Percentiles rank a stretch among this genome's conserved stretches.
These are phyloP conservation scores for Oenanthe javanica DNA, from an alignment of 140 eudicot genomes.

Conservation along the genomic window DNA sequence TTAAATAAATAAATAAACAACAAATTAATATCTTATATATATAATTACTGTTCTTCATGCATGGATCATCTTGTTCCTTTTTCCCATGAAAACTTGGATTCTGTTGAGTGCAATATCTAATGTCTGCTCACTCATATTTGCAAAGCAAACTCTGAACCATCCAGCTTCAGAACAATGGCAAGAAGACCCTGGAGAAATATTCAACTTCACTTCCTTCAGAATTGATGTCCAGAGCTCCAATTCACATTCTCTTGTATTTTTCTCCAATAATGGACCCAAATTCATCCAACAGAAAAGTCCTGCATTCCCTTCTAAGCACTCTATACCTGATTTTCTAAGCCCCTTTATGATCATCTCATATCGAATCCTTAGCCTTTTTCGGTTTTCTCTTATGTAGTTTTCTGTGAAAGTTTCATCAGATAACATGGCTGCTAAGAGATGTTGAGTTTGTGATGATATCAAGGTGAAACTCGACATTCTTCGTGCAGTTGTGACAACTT, in stretches of 20 bases:
- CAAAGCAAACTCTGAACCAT: slow-evolving; percentile 95
- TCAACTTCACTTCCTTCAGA: slow-evolving; percentile 55
- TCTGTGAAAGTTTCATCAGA: slow-evolving; percentile 55
- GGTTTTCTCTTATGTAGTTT: slow-evolving; percentile 62
- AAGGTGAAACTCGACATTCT: slow-evolving; percentile 92
- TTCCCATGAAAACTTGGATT: slow-evolving; percentile 49
- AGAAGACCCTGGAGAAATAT: slow-evolving; percentile 84
- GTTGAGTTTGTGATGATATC: slow-evolving; percentile 89
- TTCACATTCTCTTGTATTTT: slow-evolving; percentile 43
- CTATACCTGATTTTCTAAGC: slow-evolving; percentile 54
- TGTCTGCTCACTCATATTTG: slow-evolving; percentile 87
- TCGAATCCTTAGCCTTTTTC: slow-evolving; percentile 60
- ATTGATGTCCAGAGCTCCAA: slow-evolving; percentile 56
- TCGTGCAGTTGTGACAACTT: slow-evolving; percentile 82
- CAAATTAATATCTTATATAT: background rate
- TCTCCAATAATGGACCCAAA: slow-evolving; percentile 50
- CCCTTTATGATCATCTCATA: slow-evolving; percentile 66
- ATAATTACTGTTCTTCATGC: background rate
- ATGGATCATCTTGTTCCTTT: slow-evolving; percentile 19
- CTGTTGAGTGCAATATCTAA: slow-evolving; percentile 64
- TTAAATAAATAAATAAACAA: background rate
- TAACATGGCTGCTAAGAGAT: slow-evolving; percentile 70
- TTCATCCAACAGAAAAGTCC: slow-evolving; percentile 97
- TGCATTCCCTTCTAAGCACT: slow-evolving; percentile 82
- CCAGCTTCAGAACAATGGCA: slow-evolving; percentile 94